These are phyloP conservation scores for Triticum dicoccoides DNA, from an alignment of 176 grass and related monocot genomes.

Conservation along the genomic window DNA sequence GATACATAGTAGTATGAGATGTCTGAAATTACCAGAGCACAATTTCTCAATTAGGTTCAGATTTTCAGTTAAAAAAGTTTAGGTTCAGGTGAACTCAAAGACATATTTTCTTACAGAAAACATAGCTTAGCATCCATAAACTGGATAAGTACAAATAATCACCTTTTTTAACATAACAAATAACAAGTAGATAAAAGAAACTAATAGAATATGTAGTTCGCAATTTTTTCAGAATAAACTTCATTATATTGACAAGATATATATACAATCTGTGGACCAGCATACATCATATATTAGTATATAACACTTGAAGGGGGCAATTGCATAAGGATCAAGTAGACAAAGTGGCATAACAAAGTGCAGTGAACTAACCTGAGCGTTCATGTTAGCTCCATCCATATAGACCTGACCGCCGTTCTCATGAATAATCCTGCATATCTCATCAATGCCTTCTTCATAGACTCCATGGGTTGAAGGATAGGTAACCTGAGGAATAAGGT, in stretches of 20 bases:
- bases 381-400: slow-evolving; percentile 99
- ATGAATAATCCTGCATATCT: slow-evolving; percentile 98
- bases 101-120: slow-evolving; percentile 19
- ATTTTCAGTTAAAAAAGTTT: not conserved
- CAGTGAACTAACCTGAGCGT: slow-evolving; percentile 80
- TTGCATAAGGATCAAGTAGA: not conserved
- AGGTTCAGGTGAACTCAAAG: not conserved
- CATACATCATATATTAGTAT: slow-evolving; percentile 1
- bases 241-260: not conserved
- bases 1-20: not conserved
- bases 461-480: slow-evolving; percentile 99
- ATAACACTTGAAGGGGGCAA: not conserved
- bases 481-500: slow-evolving; percentile 67
- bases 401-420: slow-evolving; percentile 97
- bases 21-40: slow-evolving; percentile 3
- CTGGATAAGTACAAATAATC: not conserved
- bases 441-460: slow-evolving; percentile 98
- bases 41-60: not conserved
- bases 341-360: not conserved
- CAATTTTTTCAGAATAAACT: not conserved
- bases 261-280: not conserved
- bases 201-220: not conserved
- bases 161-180: not conserved
- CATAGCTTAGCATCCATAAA: not conserved
- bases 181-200: slow-evolving; percentile 1